Conservation (phyloP, 1,284 basidiomycete genomes). For the Ceratobasidium theobromae region DNA sequence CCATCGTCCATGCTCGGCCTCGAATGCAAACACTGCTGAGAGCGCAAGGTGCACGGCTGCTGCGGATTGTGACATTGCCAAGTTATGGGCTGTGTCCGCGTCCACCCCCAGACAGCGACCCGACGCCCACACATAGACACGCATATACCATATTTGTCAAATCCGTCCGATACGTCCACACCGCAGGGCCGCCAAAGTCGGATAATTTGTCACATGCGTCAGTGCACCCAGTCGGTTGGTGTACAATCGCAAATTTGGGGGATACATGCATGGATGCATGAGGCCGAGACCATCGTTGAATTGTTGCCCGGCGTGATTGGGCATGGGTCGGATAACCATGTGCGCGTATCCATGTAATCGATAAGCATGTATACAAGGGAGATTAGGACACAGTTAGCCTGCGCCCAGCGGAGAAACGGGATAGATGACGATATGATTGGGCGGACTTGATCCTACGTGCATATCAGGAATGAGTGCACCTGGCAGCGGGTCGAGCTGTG, state of each 20-base stretch:
- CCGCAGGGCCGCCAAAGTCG: too few species aligned
- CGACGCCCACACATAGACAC: too few species aligned
- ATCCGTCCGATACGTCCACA: background rate
- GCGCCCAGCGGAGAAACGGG: background rate
- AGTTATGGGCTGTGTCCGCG: conserved; percentile 44
- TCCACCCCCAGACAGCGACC: too few species aligned
- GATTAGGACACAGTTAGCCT: background rate
- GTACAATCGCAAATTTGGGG: too few species aligned
- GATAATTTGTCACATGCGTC: too few species aligned
- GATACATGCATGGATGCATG: too few species aligned
- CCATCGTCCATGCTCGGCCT: conserved; percentile 37
- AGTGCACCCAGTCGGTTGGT: too few species aligned
- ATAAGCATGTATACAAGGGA: background rate
- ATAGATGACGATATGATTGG: background rate
- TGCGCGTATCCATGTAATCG: background rate
- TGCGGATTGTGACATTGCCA: conserved; percentile 51
- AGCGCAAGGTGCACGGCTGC: conserved; percentile 66
- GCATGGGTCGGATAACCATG: too few species aligned
- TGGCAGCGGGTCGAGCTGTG: conserved; percentile 5
- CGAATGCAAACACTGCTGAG: conserved; percentile 54
- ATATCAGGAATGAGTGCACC: background rate
- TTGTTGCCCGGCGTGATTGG: too few species aligned
- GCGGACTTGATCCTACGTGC: background rate
- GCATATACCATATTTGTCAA: too few species aligned
- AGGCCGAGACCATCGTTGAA: background rate